phyloP scores from a whole-genome alignment of 164 flowering plant genomes.

The Magnolia changhungtana region DNA sequence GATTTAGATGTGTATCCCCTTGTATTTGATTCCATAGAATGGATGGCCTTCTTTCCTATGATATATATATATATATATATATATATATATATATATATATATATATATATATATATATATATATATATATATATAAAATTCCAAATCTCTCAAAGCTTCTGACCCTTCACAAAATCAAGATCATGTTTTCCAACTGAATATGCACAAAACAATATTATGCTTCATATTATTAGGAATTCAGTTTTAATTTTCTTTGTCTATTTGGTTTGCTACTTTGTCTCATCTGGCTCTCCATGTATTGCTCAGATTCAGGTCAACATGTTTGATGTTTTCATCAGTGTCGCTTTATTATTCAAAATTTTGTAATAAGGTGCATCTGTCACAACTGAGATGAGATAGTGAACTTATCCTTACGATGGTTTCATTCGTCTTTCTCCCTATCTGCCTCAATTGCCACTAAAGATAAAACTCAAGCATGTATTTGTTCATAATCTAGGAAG shows the following conservation, averaged over 20 bases:
- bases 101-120: no score
- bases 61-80: no score
- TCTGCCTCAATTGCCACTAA: no score
- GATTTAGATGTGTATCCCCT: no score
- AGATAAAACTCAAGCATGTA: no score
- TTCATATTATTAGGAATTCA: background rate
- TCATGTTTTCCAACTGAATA: background rate
- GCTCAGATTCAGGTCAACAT: background rate
- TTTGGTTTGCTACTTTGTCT: background rate
- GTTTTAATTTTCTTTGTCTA: background rate
- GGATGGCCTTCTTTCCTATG: no score
- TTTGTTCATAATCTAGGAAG: no score
- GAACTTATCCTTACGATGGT: background rate
- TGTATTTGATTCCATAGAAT: no score
- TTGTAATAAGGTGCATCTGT: background rate
- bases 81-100: no score
- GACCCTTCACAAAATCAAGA: background rate
- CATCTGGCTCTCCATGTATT: background rate
- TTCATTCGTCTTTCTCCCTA: no score
- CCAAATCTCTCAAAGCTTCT: no score
- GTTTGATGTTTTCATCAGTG: background rate
- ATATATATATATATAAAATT: no score
- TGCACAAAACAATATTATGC: background rate
- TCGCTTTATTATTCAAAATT: background rate
- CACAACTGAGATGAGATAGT: background rate